Evolutionary conservation across 2,329 filamentous ascomycete species (phyloP).

Genomic region (Periconia macrospinosa): DNA sequence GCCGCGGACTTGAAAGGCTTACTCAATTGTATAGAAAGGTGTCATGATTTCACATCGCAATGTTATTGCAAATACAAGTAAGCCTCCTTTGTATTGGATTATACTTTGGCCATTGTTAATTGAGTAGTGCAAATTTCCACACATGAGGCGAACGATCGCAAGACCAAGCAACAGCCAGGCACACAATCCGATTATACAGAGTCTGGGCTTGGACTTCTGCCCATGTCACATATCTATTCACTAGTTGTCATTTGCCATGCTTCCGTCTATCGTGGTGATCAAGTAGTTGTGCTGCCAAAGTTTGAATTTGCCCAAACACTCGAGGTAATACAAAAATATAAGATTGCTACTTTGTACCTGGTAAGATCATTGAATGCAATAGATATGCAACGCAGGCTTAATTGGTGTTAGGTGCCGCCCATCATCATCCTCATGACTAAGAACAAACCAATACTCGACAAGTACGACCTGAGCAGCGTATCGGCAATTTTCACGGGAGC

Average conservation of each 20-base stretch:
- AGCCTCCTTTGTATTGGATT: neutral
- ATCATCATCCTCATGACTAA: constrained; percentile 79
- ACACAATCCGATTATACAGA: constrained; percentile 52
- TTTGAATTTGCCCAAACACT: constrained; percentile 73
- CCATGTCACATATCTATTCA: constrained; percentile 81
- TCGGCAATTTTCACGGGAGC: constrained; percentile 71
- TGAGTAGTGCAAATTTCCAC: constrained; percentile 58
- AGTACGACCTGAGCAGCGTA: constrained; percentile 74
- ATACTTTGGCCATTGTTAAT: constrained; percentile 2
- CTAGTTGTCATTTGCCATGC: constrained; percentile 71
- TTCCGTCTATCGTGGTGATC: constrained; percentile 71
- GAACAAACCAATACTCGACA: constrained; percentile 60
- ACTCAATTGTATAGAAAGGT: constrained; percentile 62
- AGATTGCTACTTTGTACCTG: constrained; percentile 68
- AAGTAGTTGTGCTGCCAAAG: constrained; percentile 70
- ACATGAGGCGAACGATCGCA: constrained; percentile 52
- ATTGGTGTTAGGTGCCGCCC: constrained; percentile 64
- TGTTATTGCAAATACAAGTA: constrained; percentile 70
- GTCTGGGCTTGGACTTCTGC: constrained; percentile 68
- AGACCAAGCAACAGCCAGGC: constrained; percentile 45
- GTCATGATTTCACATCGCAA: constrained; percentile 82
- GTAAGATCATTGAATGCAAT: constrained; percentile 43
- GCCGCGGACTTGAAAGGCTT: constrained; percentile 2
- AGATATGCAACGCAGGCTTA: too few species aligned
- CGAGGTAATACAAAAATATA: constrained; percentile 66